Percentiles rank a stretch among this genome's conserved stretches.
phyloP scores from a whole-genome alignment of 345 rosid genomes.

The Atalantia buxifolia region DNA sequence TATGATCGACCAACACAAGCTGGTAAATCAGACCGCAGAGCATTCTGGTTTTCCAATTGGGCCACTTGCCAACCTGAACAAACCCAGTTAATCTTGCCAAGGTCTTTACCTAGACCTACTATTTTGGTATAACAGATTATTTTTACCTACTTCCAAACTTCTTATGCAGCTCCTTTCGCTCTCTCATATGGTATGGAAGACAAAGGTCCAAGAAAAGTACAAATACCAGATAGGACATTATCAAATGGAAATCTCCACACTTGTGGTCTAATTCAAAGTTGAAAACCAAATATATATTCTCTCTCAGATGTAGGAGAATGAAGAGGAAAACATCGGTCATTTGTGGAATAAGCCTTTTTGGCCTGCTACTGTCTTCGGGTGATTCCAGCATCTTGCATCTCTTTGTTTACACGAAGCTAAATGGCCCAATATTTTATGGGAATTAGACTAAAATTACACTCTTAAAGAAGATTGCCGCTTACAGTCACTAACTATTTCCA shows the following conservation, averaged over 20 bases:
- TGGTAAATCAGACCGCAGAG: neutral
- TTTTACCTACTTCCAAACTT: neutral
- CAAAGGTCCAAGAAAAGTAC: neutral
- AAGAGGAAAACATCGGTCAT: neutral
- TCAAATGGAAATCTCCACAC: neutral
- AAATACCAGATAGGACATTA: neutral
- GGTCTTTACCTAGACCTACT: neutral
- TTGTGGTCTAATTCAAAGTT: neutral
- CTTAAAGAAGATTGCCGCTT: neutral
- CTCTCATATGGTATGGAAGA: neutral
- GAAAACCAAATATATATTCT: neutral
- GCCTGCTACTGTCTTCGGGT: neutral
- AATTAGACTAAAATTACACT: neutral
- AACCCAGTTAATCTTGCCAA: neutral
- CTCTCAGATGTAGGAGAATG: neutral
- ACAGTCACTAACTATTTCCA: neutral
- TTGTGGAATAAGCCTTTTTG: neutral
- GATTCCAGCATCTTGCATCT: neutral
- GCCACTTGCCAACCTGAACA: neutral
- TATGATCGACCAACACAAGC: neutral
- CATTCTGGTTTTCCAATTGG: neutral
- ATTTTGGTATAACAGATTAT: neutral
- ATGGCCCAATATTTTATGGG: neutral
- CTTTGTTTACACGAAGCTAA: neutral
- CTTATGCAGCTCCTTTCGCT: neutral